phyloP scores from a whole-genome alignment of 495 filamentous ascomycete species.

The Hyphodiscus hymeniophilus region DNA sequence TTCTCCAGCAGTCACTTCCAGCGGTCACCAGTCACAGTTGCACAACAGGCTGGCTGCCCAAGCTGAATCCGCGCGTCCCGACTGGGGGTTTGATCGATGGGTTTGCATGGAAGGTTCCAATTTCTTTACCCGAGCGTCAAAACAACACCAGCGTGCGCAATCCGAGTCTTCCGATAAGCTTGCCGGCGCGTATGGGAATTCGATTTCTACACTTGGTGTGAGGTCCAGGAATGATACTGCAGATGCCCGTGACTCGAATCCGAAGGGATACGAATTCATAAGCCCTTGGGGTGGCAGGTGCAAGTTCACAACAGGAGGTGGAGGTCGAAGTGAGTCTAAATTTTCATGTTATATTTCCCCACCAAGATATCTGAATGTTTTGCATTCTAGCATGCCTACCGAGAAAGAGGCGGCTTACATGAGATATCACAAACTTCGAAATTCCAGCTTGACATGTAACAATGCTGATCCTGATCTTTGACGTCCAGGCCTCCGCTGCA shows the following conservation, averaged over 20 bases:
- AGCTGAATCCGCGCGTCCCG: neutral
- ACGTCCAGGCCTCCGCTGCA: slow-evolving; percentile 73
- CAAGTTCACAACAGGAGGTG: slow-evolving; percentile 69
- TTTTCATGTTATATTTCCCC: no score
- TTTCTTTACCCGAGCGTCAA: slow-evolving; percentile 32
- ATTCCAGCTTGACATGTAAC: no score
- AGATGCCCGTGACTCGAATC: neutral
- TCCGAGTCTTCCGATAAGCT: slow-evolving; percentile 13
- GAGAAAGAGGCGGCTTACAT: no score
- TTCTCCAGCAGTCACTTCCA: neutral
- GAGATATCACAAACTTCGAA: no score
- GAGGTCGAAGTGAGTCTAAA: no score
- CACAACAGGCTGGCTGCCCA: neutral
- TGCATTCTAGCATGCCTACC: no score
- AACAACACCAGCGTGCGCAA: slow-evolving; percentile 17
- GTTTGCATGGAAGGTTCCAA: slow-evolving; percentile 40
- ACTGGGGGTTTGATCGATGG: slow-evolving; percentile 37
- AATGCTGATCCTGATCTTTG: no score
- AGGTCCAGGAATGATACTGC: neutral
- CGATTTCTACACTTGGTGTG: neutral
- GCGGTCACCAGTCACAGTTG: neutral
- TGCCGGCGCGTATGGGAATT: neutral
- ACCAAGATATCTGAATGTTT: no score
- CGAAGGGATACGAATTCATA: slow-evolving; percentile 49
- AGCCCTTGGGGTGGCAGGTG: slow-evolving; percentile 84